Percentiles rank a stretch among this genome's conserved stretches.
These are phyloP conservation scores for Rhynchospora tenuis DNA, from an alignment of 176 grass and related monocot genomes.

Conservation along the genomic window DNA sequence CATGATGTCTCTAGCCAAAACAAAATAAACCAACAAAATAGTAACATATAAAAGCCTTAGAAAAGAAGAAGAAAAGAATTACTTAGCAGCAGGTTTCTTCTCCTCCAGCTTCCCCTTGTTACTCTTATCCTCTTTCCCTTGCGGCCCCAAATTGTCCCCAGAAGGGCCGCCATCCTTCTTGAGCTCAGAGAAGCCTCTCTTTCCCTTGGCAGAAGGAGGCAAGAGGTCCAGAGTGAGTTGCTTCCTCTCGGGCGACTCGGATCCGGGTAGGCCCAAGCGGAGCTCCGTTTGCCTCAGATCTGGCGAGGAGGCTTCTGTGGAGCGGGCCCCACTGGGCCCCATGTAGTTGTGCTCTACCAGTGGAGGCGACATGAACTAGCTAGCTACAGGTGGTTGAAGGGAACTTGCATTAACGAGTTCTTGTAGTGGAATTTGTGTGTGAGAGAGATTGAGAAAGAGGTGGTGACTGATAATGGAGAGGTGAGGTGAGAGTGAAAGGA, in stretches of 20 bases:
- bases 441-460: neutral
- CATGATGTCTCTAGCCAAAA: neutral
- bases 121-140: slow-evolving; percentile 36
- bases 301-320: slow-evolving; percentile 34
- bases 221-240: slow-evolving; percentile 51
- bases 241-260: slow-evolving; percentile 25
- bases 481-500: slow-evolving; percentile 32
- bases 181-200: slow-evolving; percentile 63
- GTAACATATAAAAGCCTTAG: neutral
- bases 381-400: neutral
- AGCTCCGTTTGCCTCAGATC: slow-evolving; percentile 60
- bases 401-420: slow-evolving; percentile 37
- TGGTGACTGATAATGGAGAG: neutral
- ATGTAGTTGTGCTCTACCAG: slow-evolving; percentile 72
- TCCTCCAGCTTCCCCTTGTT: slow-evolving; percentile 39
- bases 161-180: slow-evolving; percentile 28
- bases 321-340: slow-evolving; percentile 26
- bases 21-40: neutral
- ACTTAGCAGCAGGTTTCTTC: slow-evolving; percentile 46
- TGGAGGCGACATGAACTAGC: slow-evolving; percentile 43
- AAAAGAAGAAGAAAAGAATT: slow-evolving; percentile 8
- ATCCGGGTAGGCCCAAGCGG: slow-evolving; percentile 55
- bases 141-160: slow-evolving; percentile 23
- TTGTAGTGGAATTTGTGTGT: slow-evolving; percentile 11
- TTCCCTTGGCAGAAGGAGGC: slow-evolving; percentile 54